Percentiles rank a stretch among this genome's conserved stretches.
Conservation (phyloP, 2,329 filamentous ascomycete genomes). For the Nemania bipapillata region DNA sequence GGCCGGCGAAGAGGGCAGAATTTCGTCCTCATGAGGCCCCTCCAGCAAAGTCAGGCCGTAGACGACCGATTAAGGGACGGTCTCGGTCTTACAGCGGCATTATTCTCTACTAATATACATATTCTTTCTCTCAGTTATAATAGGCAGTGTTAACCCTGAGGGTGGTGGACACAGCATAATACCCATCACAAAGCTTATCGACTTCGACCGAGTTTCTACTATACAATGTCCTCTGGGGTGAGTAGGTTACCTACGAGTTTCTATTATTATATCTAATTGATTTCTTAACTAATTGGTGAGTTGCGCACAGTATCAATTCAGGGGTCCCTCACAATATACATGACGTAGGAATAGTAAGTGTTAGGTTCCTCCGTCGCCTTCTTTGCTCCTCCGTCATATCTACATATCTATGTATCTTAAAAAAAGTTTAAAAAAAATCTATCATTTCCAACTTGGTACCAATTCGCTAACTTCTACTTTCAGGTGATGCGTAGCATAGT, state of each 20-base stretch:
- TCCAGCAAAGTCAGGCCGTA: neutral
- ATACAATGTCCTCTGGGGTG: neutral
- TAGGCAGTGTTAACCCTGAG: constrained; percentile 10
- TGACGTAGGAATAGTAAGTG: neutral
- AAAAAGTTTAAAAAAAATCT: no score
- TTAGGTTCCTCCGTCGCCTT: neutral
- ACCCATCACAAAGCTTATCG: constrained; percentile 21
- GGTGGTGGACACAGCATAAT: neutral
- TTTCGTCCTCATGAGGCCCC: constrained; percentile 8
- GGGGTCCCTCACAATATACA: neutral
- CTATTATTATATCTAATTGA: neutral
- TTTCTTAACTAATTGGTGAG: neutral
- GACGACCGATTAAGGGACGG: neutral
- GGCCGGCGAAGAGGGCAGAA: neutral
- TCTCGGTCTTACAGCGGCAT: neutral
- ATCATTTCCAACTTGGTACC: neutral
- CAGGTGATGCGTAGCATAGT: constrained; percentile 16
- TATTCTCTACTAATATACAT: neutral
- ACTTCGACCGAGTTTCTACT: constrained; percentile 1
- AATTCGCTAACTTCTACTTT: no score
- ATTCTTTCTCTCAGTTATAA: constrained; percentile 13
- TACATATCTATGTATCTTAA: neutral
- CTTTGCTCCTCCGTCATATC: no score
- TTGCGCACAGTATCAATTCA: neutral
- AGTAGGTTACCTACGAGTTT: neutral